A percentile compares a stretch with the other conserved stretches of the same genome.
phyloP scores from a whole-genome alignment of 2,329 filamentous ascomycete genomes.

The Cucurbitaria berberidis region DNA sequence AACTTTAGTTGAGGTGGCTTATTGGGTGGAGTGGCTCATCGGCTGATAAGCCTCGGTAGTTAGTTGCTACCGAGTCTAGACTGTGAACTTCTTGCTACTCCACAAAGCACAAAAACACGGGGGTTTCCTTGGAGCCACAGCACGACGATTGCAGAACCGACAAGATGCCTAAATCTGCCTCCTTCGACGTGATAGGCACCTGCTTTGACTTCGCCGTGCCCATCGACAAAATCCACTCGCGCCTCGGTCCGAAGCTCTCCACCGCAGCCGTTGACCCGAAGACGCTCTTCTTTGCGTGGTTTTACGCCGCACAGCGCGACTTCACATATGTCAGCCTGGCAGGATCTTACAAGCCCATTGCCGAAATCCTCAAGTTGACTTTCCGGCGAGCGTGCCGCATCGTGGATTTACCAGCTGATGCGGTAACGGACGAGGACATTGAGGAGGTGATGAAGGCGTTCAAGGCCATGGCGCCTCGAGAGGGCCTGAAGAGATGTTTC shows the following conservation, averaged over 20 bases:
- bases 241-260: constrained; percentile 19
- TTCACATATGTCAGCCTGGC: constrained; percentile 32
- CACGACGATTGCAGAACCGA: background rate
- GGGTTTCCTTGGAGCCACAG: too few species aligned
- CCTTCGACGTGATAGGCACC: constrained; percentile 36
- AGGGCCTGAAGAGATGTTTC: constrained; percentile 28
- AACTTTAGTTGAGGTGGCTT: too few species aligned
- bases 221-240: constrained; percentile 24
- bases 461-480: constrained; percentile 25
- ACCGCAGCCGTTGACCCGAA: constrained; percentile 23
- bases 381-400: constrained; percentile 27
- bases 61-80: too few species aligned
- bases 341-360: constrained; percentile 29
- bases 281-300: constrained; percentile 36
- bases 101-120: background rate
- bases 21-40: too few species aligned
- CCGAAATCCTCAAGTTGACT: constrained; percentile 23
- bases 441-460: constrained; percentile 29
- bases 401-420: constrained; percentile 23
- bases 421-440: constrained; percentile 26
- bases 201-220: constrained; percentile 29
- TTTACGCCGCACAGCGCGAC: constrained; percentile 36
- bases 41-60: too few species aligned
- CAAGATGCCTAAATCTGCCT: constrained; percentile 28
- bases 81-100: too few species aligned